Evolutionary conservation across 441 rosid species (phyloP), one percentile per base, ranked within the genome.

Genomic region (Omphalea diandra): DNA sequence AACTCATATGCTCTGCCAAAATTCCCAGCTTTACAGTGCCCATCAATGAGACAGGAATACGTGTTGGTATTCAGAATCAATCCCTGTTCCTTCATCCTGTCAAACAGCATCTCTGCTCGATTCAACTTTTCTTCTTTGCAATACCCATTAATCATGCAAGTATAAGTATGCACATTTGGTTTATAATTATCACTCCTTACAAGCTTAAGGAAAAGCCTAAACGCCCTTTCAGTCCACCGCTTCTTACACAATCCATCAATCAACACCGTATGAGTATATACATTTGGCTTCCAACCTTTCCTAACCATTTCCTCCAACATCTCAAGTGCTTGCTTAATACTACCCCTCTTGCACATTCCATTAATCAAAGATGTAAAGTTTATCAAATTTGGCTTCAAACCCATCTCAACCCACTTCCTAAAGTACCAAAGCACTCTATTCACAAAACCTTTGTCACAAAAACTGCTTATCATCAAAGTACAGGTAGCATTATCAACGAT

Each of bases 201-300:
- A 18, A 90, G 93, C 86, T 91, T 94, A 73, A 94, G 77, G 40
- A 94, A 94, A 74, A 91, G 72, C 70, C 97, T 85, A 73, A 91
- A 94, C 36, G 95, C 97, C 81, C 88, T 94, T 67, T 91, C 98
- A 3, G 91, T 91, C 98, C 97, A 91, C 9, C 97, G 90, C 72
- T 91, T 90, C 86, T 85, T 91, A 78, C 98, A 94, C 38, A 94
- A 76, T 57, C 97, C 97, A 62, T 94, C 92, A 68, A 91, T 91
- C 68, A 94, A 79, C 43, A 75, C 82, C 0, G 97, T 88, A 68
- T 91, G 98, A 15, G 97, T 90, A 67, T 91, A 91, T 38, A 91
- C 97, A 79, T 91, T 90, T 4, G 95, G 98, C 71, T 88, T 91
- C 92, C 85, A 90, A 44, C 95, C 98, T 69, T 75, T 69, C 64